Percentiles rank a stretch among this genome's conserved stretches.
Conservation (phyloP, 305 asterid species). For the Solanum chacoense region DNA sequence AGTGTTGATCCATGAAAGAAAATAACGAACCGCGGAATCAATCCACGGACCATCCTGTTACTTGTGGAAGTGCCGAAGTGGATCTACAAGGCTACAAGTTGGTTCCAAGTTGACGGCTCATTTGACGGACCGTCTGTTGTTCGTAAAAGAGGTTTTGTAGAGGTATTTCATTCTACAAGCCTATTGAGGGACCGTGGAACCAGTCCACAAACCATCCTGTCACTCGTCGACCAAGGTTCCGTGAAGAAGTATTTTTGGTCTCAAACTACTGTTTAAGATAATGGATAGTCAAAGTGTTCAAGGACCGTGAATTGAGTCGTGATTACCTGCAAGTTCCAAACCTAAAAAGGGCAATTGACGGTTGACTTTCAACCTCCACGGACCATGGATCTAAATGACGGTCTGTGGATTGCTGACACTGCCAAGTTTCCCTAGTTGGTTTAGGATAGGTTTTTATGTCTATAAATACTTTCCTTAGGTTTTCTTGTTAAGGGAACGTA, state of each 20-base stretch:
- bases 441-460: background rate
- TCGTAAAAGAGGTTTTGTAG: background rate
- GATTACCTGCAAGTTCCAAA: background rate
- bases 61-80: background rate
- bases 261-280: background rate
- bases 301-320: background rate
- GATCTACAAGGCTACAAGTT: background rate
- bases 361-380: background rate
- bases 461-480: background rate
- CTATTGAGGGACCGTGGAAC: background rate
- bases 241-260: background rate
- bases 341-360: background rate
- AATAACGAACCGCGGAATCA: background rate
- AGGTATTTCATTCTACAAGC: background rate
- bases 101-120: background rate
- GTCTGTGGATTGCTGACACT: background rate
- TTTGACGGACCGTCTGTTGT: background rate
- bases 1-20: background rate
- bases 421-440: background rate
- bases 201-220: background rate
- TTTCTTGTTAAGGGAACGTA: background rate
- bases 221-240: background rate
- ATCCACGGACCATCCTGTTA: background rate
- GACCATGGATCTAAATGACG: background rate
- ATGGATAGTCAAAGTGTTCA: background rate